Evolutionary conservation across 306 rosid genomes (phyloP), one percentile per base, ranked within the genome.

Genomic region (Amphicarpaea edgeworthii): DNA sequence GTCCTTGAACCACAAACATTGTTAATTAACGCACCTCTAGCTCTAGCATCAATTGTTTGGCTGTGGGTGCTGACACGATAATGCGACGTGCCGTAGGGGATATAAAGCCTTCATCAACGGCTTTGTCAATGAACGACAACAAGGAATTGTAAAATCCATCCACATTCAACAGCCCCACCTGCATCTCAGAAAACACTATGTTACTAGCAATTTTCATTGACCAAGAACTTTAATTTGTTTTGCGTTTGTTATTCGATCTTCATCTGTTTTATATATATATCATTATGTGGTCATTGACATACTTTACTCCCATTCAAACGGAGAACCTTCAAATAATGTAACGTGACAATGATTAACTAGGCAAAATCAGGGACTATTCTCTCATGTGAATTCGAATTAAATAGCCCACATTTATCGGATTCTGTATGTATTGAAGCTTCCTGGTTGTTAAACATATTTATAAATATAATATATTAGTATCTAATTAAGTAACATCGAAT

Each of bases 111-210:
- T 96, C 99, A 85, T 93, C 99, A 63, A 96, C 97, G 47, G 99
- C 98, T 80, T 96, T 91, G 73, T 96, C 99, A 0, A 96, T 90
- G 86, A 96, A 96, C 45, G 82, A 74, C 83, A 96, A 82, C 87
- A 96, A 81, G 24, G 99, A 90, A 82, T 96, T 90, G 87, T 96
- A 96, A 82, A 84, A 96, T 21, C 99, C 99, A 76, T 96, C 99
- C 73, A 96, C 99, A 78, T 96, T 96, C 88, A 96, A 83, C 12
- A 96, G 91, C 20, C 99, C 99, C 89, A 96, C 99, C 99, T 96
- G 77, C 83, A 77, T 70, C 82, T 64, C 49, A 62, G 26, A 63
- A 67, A 74, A 45, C 66, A 81, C 59, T 24, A 37, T 16, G 76
- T 70, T 28, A 41, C n/a, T 12, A 3, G 0, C 42, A 14, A 28